A percentile compares a stretch with the other conserved stretches of the same genome.
phyloP scores from a whole-genome alignment of 2,329 filamentous ascomycete genomes.

The Truncatella angustata region DNA sequence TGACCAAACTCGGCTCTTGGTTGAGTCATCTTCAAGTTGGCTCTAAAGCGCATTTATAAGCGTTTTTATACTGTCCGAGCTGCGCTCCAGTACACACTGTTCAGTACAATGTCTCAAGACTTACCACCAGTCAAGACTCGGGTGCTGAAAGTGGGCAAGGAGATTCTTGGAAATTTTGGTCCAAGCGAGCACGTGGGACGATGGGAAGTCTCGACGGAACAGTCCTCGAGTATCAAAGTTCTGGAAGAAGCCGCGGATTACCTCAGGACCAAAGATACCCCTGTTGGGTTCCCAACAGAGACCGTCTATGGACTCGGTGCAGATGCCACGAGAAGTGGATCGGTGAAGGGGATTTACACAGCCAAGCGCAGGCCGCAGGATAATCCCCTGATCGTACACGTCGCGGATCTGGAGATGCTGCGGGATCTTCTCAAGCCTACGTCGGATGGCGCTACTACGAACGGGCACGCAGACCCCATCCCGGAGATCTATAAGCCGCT shows the following conservation, averaged over 20 bases:
- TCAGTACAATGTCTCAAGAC: constrained; percentile 29
- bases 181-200: constrained; percentile 21
- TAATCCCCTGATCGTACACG: constrained; percentile 92
- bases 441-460: constrained; percentile 21
- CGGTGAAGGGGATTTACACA: constrained; percentile 87
- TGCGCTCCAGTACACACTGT: constrained; percentile 20
- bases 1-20: too few species aligned
- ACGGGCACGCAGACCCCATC: constrained; percentile 42
- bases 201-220: constrained; percentile 24
- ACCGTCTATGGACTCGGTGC: constrained; percentile 97
- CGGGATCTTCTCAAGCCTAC: constrained; percentile 52
- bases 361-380: constrained; percentile 90
- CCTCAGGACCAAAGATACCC: constrained; percentile 64
- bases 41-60: constrained; percentile 16
- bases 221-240: constrained; percentile 20
- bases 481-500: constrained; percentile 76
- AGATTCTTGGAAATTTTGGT: constrained; percentile 23
- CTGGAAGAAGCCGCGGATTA: constrained; percentile 66
- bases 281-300: constrained; percentile 95
- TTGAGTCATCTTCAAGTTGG: constrained; percentile 23
- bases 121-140: constrained; percentile 21
- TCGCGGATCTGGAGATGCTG: constrained; percentile 78
- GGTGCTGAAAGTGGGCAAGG: constrained; percentile 21
- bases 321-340: constrained; percentile 80
- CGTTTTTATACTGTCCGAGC: constrained; percentile 24